Evolutionary conservation across 306 rosid species (phyloP).

Genomic region (Arachis stenosperma): DNA sequence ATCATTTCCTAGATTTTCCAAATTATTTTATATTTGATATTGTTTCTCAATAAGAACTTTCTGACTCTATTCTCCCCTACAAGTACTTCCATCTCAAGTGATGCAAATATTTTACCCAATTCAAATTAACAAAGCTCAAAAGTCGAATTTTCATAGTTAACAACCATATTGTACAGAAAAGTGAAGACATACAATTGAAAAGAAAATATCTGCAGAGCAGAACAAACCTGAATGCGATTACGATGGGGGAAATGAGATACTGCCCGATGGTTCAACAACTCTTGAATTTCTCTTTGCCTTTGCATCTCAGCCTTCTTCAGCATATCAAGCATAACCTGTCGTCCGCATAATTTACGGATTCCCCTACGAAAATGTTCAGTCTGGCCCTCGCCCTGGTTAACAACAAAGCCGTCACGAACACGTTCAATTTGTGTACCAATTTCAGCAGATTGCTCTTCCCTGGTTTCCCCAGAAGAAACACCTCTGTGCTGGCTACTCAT

Average conservation of each 20-base stretch:
- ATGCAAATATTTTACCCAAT: constrained; percentile 25
- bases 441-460: constrained; percentile 71
- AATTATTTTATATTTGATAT: constrained; percentile 14
- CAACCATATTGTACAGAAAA: constrained; percentile 19
- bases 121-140: constrained; percentile 14
- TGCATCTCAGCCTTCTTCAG: constrained; percentile 86
- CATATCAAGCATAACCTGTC: constrained; percentile 95
- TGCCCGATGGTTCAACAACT: constrained; percentile 64
- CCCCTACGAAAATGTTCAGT: constrained; percentile 63
- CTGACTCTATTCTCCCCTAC: neutral
- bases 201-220: neutral
- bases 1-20: constrained; percentile 23
- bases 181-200: neutral
- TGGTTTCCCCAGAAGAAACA: constrained; percentile 53
- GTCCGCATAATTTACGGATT: constrained; percentile 83
- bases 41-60: neutral
- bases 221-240: constrained; percentile 93
- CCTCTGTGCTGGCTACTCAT: constrained; percentile 76
- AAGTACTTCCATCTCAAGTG: constrained; percentile 19
- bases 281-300: constrained; percentile 83
- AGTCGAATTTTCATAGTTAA: constrained; percentile 3
- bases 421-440: constrained; percentile 64
- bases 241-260: constrained; percentile 92
- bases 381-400: constrained; percentile 65
- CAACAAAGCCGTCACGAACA: constrained; percentile 64